These are phyloP conservation scores for Diaporthe ilicicola DNA, from an alignment of 2,329 filamentous ascomycete genomes.

Conservation along the genomic window DNA sequence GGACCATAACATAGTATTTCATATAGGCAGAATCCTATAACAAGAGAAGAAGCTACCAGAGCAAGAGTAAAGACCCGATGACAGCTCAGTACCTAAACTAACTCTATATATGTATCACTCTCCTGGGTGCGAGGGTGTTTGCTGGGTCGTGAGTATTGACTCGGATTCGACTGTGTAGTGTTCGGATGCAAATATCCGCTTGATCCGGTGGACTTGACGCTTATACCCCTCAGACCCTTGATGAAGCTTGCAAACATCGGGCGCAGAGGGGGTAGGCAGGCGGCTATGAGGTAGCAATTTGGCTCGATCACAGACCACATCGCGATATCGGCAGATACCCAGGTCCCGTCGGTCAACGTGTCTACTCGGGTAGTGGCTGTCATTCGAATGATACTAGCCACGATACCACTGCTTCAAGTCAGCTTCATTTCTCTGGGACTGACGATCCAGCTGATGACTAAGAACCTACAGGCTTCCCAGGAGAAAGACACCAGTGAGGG, in stretches of 20 bases:
- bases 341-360: background rate
- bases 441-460: too few species aligned
- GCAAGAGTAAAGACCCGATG: too few species aligned
- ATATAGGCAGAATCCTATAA: too few species aligned
- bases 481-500: conserved; percentile 43
- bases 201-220: too few species aligned
- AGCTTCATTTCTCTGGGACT: too few species aligned
- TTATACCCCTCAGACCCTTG: background rate
- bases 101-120: background rate
- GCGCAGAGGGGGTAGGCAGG: background rate
- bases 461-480: conserved; percentile 43
- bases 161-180: too few species aligned
- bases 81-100: too few species aligned
- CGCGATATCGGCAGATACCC: background rate
- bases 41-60: too few species aligned
- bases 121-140: background rate
- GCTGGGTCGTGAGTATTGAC: too few species aligned
- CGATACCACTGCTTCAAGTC: background rate
- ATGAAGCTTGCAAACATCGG: background rate
- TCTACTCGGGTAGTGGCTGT: background rate
- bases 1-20: too few species aligned
- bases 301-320: background rate
- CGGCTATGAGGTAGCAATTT: background rate
- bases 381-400: background rate
- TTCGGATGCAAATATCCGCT: too few species aligned